Evolutionary conservation across 257 asterid genomes (phyloP), one percentile per base, ranked within the genome.

Genomic region (Solanum medicagineum): DNA sequence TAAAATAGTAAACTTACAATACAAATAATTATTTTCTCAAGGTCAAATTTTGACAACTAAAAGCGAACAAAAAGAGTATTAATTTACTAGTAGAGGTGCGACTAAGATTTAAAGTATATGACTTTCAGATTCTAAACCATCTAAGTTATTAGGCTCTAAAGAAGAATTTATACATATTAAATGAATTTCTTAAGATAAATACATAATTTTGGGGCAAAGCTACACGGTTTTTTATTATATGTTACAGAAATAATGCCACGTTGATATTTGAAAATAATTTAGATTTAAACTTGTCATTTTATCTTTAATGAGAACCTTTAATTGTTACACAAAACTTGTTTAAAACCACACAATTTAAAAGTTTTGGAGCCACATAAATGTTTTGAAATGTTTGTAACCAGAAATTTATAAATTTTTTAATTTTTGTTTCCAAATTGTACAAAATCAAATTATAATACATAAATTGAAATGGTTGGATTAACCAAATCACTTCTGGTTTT

Each of bases 401-500:
- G 6, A 65, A 6, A 1, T 5, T 65, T 2, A 24, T 32, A 32
- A 32, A 32, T 32, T 32, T 32, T 32, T 32, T 2, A 32, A 20
- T 24, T 24, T 63, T 24, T 1, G 22, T 12, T 24, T 24, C 1
- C 1, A 12, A 63, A 63, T 12, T 26, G 20, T 13, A 26, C 20
- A 14, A 14, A 65, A 66, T 29, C 7, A 66, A 66, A 66, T 29
- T 66, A 29, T 29, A 0, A 29, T 7, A 7, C n/a, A 29, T 65
- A 66, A 66, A 14, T 1, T 66, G 22, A 1, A 66, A 29, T 11
- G 1, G 3, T 3, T 6, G 12, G 0, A 14, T 3, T 26, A 59
- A 9, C 45, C 32, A 11, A 65, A 32, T 32, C 11, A 44, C 6
- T 20, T 71, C 15, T 71, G 6, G 0, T 5, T 20, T 20, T 44